Percentiles rank a stretch among this genome's conserved stretches.
Evolutionary conservation across 371 early-diverging fungal species (phyloP).

Genomic region (Cokeromyces recurvatus): DNA sequence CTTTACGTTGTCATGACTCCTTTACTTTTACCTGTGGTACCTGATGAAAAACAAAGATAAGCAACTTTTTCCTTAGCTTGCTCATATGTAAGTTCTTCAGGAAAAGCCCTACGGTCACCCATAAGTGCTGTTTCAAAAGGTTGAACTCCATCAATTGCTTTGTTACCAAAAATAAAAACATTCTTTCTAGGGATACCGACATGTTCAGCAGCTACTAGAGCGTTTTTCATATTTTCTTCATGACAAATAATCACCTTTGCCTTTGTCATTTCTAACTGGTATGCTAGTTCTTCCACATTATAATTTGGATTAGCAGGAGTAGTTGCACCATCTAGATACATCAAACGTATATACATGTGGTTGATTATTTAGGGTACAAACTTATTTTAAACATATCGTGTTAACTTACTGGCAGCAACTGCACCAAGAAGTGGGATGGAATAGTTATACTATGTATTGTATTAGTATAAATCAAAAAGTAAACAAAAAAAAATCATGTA

Average conservation of each 20-base stretch:
- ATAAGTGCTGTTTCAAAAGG: slow-evolving; percentile 20
- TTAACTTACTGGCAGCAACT: slow-evolving; percentile 40
- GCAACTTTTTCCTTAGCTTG: slow-evolving; percentile 44
- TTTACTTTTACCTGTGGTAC: slow-evolving; percentile 73
- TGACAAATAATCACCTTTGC: slow-evolving; percentile 56
- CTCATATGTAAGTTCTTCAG: slow-evolving; percentile 18
- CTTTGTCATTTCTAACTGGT: slow-evolving; percentile 63
- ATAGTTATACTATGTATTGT: slow-evolving; percentile 34
- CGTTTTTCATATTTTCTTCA: slow-evolving; percentile 37
- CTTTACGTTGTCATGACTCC: slow-evolving; percentile 70
- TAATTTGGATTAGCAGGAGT: slow-evolving; percentile 75
- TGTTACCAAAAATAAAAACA: slow-evolving; percentile 61
- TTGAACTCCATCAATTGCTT: slow-evolving; percentile 30
- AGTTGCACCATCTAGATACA: slow-evolving; percentile 43
- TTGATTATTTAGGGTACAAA: too few species aligned
- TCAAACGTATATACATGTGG: not conserved
- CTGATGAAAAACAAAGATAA: slow-evolving; percentile 77
- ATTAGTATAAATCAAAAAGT: not conserved
- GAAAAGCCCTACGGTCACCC: slow-evolving; percentile 7
- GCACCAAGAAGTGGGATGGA: slow-evolving; percentile 31
- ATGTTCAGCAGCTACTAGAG: slow-evolving; percentile 50
- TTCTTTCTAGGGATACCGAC: slow-evolving; percentile 46
- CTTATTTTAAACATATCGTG: too few species aligned
- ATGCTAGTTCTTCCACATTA: slow-evolving; percentile 64
- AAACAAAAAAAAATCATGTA: not conserved